Base-by-base conservation (phyloP, 1,139 yeast genomes). In the Tardiomyces depauwii region DNA sequence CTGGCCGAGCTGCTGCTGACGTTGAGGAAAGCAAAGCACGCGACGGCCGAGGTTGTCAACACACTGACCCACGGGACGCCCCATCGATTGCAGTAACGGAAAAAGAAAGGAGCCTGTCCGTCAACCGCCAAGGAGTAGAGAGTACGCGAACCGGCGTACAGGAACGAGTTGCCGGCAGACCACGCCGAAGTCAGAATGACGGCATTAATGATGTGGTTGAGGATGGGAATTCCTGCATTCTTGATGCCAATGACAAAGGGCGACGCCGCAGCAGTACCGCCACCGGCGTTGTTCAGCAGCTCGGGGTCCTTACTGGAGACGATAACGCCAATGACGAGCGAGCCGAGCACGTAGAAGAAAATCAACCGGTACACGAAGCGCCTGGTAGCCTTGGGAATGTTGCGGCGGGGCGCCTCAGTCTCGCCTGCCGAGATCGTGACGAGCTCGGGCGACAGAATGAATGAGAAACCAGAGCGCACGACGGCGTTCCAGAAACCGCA, bases 391-490 rank as follows among this genome's bases (percentile, higher is more conserved):
- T 70, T 70, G 51, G 85, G 82, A 49, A 80, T 69, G 18, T 80
- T 68, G 55, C 71, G 69, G 60, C 81, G 71, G 48, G 89, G 89
- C 56, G 81, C 78, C 42, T 72, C 72, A 42, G 88, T 77, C 64
- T 83, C 91, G 27, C 87, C 84, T 38, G 88, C 85, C 19, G 88
- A 82, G 51, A 84, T 71, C 46, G 86, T 84, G 52, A 80, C 78
- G 56, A 80, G 71, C 63, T 82, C 89, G 53, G 94, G 83, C 27
- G 87, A 88, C 53, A 55, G 50, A 28, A 71, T 65, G 45, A 77
- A 54, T 52, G 81, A 82, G 74, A 49, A 69, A 51, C 43, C 82
- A 71, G 46, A 82, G 76, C 67, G 73, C 12, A 81, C 81, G 54
- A 82, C 73, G 2, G 83, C 77, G 49, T 70, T 74, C 47, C 80